phyloP scores from a whole-genome alignment of 2,329 filamentous ascomycete species.

The Aspergillus aculeatinus region DNA sequence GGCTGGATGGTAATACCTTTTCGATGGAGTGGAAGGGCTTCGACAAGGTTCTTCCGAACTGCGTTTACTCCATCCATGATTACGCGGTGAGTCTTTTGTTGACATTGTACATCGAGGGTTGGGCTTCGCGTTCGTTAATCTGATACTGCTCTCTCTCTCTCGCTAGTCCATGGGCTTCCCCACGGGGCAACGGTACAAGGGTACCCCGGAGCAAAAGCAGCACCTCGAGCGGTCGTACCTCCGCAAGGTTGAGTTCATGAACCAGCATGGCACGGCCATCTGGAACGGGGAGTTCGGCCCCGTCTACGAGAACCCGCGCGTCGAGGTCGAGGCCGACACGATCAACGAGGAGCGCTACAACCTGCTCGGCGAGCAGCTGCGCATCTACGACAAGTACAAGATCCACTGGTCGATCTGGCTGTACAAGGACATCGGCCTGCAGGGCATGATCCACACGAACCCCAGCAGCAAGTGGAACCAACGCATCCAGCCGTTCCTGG shows the following conservation, averaged over 20 bases:
- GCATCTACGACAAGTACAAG: constrained; percentile 53
- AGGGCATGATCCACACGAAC: constrained; percentile 55
- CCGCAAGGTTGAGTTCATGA: constrained; percentile 52
- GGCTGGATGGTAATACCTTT: constrained; percentile 47
- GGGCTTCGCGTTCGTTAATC: too few relatives aligned
- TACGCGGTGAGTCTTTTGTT: constrained; percentile 28
- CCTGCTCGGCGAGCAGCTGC: constrained; percentile 50
- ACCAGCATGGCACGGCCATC: constrained; percentile 41
- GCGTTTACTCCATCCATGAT: constrained; percentile 49
- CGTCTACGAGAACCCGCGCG: constrained; percentile 37
- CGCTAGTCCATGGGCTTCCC: constrained; percentile 44
- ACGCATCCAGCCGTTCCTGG: constrained; percentile 52
- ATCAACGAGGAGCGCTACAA: constrained; percentile 49
- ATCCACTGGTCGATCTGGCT: constrained; percentile 62
- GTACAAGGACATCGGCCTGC: constrained; percentile 58
- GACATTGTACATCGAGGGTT: too few relatives aligned
- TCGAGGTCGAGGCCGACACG: constrained; percentile 30
- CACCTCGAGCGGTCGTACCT: constrained; percentile 45
- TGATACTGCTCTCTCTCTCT: too few relatives aligned
- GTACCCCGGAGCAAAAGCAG: constrained; percentile 42
- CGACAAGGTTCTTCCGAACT: constrained; percentile 44
- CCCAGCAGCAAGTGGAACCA: constrained; percentile 52
- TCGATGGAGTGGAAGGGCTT: constrained; percentile 49
- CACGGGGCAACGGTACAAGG: constrained; percentile 41
- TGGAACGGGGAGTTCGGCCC: constrained; percentile 58